A percentile compares a stretch with the other conserved stretches of the same genome.
phyloP scores from a whole-genome alignment of 2,329 filamentous ascomycete species.

The Xylaria sp. region DNA sequence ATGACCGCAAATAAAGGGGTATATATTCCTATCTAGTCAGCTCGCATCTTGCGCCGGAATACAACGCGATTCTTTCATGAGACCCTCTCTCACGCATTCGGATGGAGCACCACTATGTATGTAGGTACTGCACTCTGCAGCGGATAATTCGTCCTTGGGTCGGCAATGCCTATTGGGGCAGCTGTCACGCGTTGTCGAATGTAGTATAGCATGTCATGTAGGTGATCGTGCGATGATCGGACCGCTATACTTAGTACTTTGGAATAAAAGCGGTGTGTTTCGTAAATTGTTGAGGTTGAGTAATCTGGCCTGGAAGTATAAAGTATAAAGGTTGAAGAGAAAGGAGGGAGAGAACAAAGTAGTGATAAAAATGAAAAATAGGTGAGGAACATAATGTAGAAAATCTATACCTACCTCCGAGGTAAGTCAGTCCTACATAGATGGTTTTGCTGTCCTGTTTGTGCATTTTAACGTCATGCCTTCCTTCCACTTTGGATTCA shows the following conservation, averaged over 20 bases:
- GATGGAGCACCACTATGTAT: constrained; percentile 14
- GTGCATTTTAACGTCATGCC: constrained; percentile 15
- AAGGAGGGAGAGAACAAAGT: background rate
- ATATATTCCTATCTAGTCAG: constrained; percentile 4
- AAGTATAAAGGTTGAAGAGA: background rate
- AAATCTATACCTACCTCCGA: too few relatives aligned
- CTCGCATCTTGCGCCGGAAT: background rate
- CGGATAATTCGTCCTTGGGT: constrained; percentile 3
- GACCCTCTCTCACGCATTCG: constrained; percentile 17
- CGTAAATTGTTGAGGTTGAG: constrained; percentile 32
- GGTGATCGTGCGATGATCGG: constrained; percentile 32
- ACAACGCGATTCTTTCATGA: background rate
- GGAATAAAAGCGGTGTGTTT: constrained; percentile 31
- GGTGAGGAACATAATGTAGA: background rate
- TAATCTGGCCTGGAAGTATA: background rate
- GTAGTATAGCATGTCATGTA: constrained; percentile 18
- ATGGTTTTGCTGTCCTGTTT: background rate
- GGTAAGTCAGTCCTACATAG: background rate
- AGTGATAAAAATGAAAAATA: background rate
- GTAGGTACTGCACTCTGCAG: constrained; percentile 2
- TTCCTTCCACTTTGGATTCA: constrained; percentile 9
- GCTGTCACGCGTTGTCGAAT: constrained; percentile 30
- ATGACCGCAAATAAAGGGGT: constrained; percentile 3
- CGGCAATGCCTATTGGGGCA: constrained; percentile 5
- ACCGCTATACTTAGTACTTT: constrained; percentile 8